Evolutionary conservation across 2,329 filamentous ascomycete genomes (phyloP).

Genomic region (Sporothrix schenckii): DNA sequence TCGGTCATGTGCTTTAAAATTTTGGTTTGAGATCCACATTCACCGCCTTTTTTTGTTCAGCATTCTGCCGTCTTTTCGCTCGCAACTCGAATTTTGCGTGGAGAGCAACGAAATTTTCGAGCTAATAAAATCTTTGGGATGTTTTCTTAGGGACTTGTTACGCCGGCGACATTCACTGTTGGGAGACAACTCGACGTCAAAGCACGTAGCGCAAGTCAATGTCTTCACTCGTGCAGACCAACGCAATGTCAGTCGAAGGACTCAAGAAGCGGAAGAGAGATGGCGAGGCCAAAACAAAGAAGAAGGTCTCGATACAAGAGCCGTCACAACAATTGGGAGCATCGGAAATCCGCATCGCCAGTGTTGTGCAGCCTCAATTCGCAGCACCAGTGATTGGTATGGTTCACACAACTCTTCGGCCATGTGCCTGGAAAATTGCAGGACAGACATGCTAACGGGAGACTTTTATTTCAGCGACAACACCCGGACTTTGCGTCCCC

Average conservation of each 20-base stretch:
- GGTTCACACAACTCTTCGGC: conserved; percentile 4
- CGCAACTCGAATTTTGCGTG: neutral
- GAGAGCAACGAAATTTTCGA: conserved; percentile 33
- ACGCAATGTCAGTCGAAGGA: conserved; percentile 30
- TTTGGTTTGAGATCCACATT: too few species aligned
- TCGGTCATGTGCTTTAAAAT: neutral
- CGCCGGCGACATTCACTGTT: conserved; percentile 1
- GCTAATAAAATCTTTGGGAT: conserved; percentile 5
- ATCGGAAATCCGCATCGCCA: conserved; percentile 48
- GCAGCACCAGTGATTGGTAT: conserved; percentile 52
- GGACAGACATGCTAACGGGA: neutral
- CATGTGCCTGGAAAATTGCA: neutral
- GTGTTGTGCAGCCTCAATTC: conserved; percentile 50
- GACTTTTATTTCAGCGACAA: conserved; percentile 45
- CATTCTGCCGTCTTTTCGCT: conserved; percentile 29
- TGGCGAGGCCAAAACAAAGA: conserved; percentile 50
- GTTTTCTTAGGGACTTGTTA: neutral
- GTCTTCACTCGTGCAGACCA: conserved; percentile 17
- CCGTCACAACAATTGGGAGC: conserved; percentile 38
- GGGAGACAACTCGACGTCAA: neutral
- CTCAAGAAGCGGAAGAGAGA: conserved; percentile 59
- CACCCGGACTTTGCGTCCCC: conserved; percentile 48
- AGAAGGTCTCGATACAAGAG: conserved; percentile 55
- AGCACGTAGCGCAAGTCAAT: conserved; percentile 9
- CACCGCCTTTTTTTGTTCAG: conserved; percentile 33